A percentile compares a stretch with the other conserved stretches of the same genome.
phyloP scores from a whole-genome alignment of 176 grass and related monocot genomes.

The Urochloa ruziziensis region DNA sequence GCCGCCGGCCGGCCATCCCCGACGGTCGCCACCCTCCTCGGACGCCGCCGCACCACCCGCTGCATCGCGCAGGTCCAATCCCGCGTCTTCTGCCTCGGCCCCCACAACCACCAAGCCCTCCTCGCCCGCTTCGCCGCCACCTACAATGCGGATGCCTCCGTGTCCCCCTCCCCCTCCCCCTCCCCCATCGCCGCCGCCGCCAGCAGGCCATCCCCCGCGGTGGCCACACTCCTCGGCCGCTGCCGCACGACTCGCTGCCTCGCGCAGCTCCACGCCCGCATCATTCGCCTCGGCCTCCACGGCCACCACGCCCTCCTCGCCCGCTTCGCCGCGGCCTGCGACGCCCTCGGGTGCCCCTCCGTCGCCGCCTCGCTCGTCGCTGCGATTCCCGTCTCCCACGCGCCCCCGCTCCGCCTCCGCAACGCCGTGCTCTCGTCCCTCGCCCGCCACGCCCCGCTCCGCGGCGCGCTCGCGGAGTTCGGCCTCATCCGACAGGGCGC shows the following conservation, averaged over 20 bases:
- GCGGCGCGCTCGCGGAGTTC: slow-evolving; percentile 54
- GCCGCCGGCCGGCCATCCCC: slow-evolving; percentile 38
- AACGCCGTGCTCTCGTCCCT: slow-evolving; percentile 65
- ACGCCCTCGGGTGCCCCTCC: slow-evolving; percentile 45
- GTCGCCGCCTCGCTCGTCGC: slow-evolving; percentile 43
- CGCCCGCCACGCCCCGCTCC: slow-evolving; percentile 55
- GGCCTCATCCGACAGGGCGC: slow-evolving; percentile 37
- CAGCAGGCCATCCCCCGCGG: slow-evolving; percentile 21
- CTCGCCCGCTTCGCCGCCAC: slow-evolving; percentile 53
- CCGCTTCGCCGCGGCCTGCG: slow-evolving; percentile 61
- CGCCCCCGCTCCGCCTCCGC: slow-evolving; percentile 46
- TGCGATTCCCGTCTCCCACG: slow-evolving; percentile 32
- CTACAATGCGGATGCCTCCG: too few relatives aligned
- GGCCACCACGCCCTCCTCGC: slow-evolving; percentile 69
- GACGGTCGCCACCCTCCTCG: slow-evolving; percentile 43
- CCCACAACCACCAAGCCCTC: slow-evolving; percentile 52
- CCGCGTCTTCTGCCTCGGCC: slow-evolving; percentile 21
- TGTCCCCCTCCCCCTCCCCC: slow-evolving; percentile 15
- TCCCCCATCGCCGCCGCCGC: slow-evolving; percentile 23
- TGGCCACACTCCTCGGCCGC: slow-evolving; percentile 48
- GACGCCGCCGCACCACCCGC: not conserved
- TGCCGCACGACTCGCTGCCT: slow-evolving; percentile 36
- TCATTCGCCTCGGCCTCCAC: slow-evolving; percentile 51
- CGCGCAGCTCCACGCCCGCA: slow-evolving; percentile 48
- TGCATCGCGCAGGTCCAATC: slow-evolving; percentile 31